These are phyloP conservation scores for Pythium rhizo-oryzae DNA, from an alignment of 352 stramenopile genomes.

Conservation along the genomic window DNA sequence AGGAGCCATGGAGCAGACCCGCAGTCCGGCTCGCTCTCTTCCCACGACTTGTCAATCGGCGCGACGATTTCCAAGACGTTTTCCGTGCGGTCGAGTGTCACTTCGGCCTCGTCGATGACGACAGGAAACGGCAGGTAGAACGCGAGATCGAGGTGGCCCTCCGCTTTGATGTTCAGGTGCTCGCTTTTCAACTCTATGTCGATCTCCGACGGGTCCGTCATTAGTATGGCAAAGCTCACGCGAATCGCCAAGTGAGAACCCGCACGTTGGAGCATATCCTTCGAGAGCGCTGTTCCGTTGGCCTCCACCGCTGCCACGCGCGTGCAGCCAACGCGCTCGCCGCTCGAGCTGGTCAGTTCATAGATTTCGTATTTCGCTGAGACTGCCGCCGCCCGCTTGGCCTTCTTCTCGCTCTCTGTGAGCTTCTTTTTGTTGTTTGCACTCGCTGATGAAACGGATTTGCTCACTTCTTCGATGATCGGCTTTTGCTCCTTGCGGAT, in stretches of 20 bases:
- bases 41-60: constrained; percentile 61
- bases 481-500: constrained; percentile 73
- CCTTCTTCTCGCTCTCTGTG: neutral
- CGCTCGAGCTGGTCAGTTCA: constrained; percentile 31
- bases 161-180: constrained; percentile 46
- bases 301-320: constrained; percentile 39
- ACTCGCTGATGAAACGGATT: neutral
- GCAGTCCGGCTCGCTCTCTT: constrained; percentile 39
- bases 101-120: constrained; percentile 31
- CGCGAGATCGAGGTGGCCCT: constrained; percentile 50
- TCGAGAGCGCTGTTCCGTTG: constrained; percentile 46
- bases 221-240: constrained; percentile 43
- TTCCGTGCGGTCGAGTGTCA: constrained; percentile 35
- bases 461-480: constrained; percentile 70
- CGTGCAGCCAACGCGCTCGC: constrained; percentile 29
- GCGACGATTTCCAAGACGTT: constrained; percentile 47
- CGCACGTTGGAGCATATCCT: constrained; percentile 40
- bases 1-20: constrained; percentile 75
- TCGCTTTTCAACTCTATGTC: constrained; percentile 57
- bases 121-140: constrained; percentile 77
- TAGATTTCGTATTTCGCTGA: constrained; percentile 41
- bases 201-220: constrained; percentile 38
- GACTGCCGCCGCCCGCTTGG: constrained; percentile 6
- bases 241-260: constrained; percentile 38
- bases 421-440: neutral